phyloP scores from a whole-genome alignment of 2,329 filamentous ascomycete genomes.

The Dothidotthia symphoricarpi region DNA sequence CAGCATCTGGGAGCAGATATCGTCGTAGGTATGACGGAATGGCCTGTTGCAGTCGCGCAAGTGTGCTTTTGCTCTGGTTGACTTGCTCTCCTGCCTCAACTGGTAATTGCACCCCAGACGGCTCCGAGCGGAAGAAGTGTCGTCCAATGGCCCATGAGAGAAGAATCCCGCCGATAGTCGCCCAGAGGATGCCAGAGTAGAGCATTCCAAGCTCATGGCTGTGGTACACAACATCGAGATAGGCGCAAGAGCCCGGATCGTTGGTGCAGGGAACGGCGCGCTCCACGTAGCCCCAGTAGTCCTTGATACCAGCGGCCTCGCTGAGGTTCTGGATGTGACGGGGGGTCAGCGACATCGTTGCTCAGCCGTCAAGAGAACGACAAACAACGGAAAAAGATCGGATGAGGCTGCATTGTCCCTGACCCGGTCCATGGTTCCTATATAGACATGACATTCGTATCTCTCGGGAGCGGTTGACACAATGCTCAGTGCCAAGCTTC shows the following conservation, averaged over 20 bases:
- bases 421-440: constrained; percentile 8
- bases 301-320: constrained; percentile 41
- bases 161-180: constrained; percentile 51
- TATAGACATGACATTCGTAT: constrained; percentile 14
- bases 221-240: constrained; percentile 57
- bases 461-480: constrained; percentile 6
- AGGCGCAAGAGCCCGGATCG: constrained; percentile 58
- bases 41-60: constrained; percentile 36
- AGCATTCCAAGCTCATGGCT: constrained; percentile 56
- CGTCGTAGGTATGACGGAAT: constrained; percentile 47
- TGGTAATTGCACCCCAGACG: constrained; percentile 27
- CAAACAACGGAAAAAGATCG: constrained; percentile 12
- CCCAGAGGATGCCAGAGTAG: constrained; percentile 59
- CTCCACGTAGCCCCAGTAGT: constrained; percentile 58
- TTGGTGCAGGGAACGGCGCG: constrained; percentile 58
- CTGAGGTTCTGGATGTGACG: constrained; percentile 48
- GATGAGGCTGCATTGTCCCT: constrained; percentile 3
- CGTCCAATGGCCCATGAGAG: constrained; percentile 45
- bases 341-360: constrained; percentile 22
- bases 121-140: constrained; percentile 27
- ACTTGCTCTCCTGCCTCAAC: constrained; percentile 21
- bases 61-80: constrained; percentile 19
- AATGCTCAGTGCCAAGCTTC: constrained; percentile 18
- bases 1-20: constrained; percentile 61
- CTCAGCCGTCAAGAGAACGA: constrained; percentile 4